phyloP scores from a whole-genome alignment of 2,329 filamentous ascomycete species.

The Scopulariopsis brevicaulis region DNA sequence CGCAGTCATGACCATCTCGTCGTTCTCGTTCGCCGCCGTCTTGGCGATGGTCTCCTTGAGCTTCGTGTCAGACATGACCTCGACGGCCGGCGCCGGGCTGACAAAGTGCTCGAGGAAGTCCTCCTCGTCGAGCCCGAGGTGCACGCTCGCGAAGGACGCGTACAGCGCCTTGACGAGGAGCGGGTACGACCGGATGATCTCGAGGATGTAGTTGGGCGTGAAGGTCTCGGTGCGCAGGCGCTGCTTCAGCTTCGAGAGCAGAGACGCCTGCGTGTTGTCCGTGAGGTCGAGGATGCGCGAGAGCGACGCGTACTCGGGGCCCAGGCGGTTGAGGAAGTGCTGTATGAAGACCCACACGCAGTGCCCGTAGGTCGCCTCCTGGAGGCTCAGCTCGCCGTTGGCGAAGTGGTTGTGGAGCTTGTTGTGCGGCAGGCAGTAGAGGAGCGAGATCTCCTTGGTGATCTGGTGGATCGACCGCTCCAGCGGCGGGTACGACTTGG shows the following conservation, averaged over 20 bases:
- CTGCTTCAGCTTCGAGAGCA: slow-evolving; percentile 90
- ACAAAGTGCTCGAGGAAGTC: slow-evolving; percentile 20
- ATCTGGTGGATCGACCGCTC: slow-evolving; percentile 96
- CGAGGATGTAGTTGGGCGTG: slow-evolving; percentile 93
- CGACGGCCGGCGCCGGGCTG: slow-evolving; percentile 40
- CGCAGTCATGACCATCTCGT: slow-evolving; percentile 94
- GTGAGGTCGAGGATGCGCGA: slow-evolving; percentile 67
- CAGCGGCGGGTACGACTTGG: slow-evolving; percentile 60
- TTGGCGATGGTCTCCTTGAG: slow-evolving; percentile 66
- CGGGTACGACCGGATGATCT: slow-evolving; percentile 90
- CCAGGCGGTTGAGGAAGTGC: slow-evolving; percentile 93
- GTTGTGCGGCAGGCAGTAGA: slow-evolving; percentile 97
- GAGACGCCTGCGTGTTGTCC: slow-evolving; percentile 76
- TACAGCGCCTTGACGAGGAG: slow-evolving; percentile 80
- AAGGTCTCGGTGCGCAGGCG: slow-evolving; percentile 93
- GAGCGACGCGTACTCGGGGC: slow-evolving; percentile 82
- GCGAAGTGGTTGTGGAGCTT: slow-evolving; percentile 88
- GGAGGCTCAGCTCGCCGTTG: slow-evolving; percentile 73
- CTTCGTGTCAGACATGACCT: slow-evolving; percentile 64
- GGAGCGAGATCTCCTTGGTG: slow-evolving; percentile 92
- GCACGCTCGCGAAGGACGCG: slow-evolving; percentile 79
- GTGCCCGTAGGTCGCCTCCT: slow-evolving; percentile 95
- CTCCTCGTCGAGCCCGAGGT: slow-evolving; percentile 49
- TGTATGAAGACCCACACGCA: slow-evolving; percentile 96
- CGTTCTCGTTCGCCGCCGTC: slow-evolving; percentile 84